Base-by-base conservation (phyloP, 495 filamentous ascomycete species). In the Immersiella caudata region DNA sequence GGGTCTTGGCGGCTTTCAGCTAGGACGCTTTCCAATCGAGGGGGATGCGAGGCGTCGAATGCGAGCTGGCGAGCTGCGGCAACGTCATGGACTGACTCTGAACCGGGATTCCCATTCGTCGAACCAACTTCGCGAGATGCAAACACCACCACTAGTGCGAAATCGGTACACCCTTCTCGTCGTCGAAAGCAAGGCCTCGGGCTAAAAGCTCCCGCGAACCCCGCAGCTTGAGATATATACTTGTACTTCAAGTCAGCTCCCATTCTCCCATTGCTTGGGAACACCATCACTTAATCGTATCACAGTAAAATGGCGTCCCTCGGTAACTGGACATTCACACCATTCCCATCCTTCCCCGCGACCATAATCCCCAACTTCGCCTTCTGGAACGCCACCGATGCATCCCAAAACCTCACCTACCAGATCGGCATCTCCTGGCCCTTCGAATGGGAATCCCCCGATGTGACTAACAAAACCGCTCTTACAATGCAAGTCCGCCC, bases 391-490 rank as follows among this genome's bases (percentile, higher is more conserved):
- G 73, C 57, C 20, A 73, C 60, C 7, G 70, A 64, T 27, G 52
- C n/a, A 20, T 26, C 35, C 20, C 65, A 56, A 26, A 65, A 73
- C 51, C 40, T 66, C 7, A 69, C 68, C 7, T 74, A 73, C 20
- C 70, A 74, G 25, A 67, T 72, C 21, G 52, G 63, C 6, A 33
- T 71, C 9, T 74, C 70, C 18, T 74, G 66, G 70, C 70, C 73
- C 11, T 71, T 73, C 18, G 65, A 57, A 21, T 73, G 68, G 70
- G 60, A 65, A 6, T 70, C 70, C 33, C 59, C 46, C 4, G 29
- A 68, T 1, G 61, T 65, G 16, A 35, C 60, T 7, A 68, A 62
- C 65, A 67, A 67, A 26, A 33, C 60, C 3, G 69, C 62, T 36
- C 69, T 71, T 0, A 52, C 61, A 5, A 67, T 70, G 65, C 51